These are phyloP conservation scores for Prillingera fragicola DNA, from an alignment of 1,284 basidiomycete genomes.

Conservation along the genomic window DNA sequence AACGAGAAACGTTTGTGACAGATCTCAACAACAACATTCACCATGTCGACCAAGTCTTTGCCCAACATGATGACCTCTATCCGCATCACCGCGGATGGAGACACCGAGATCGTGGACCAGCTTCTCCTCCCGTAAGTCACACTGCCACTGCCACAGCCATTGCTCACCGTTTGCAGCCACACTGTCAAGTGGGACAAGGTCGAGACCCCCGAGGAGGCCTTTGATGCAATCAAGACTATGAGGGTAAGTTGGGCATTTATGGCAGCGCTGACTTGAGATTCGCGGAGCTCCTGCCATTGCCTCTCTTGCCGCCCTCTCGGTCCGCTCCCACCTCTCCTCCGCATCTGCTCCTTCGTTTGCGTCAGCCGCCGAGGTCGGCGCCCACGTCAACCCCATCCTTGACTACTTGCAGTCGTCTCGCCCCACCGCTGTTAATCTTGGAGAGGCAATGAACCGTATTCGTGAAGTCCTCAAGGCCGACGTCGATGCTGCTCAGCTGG, in stretches of 20 bases:
- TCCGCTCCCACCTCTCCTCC: constrained; percentile 56
- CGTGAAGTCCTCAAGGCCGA: constrained; percentile 41
- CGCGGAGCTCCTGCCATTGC: constrained; percentile 92
- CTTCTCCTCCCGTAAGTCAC: constrained; percentile 62
- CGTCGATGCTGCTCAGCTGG: constrained; percentile 50
- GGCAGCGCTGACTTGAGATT: constrained; percentile 53
- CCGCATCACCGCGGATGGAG: constrained; percentile 54
- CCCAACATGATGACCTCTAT: constrained; percentile 58
- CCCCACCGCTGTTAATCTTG: constrained; percentile 91
- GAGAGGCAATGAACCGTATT: constrained; percentile 71
- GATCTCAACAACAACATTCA: not conserved
- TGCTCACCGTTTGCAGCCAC: constrained; percentile 49
- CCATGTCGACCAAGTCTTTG: constrained; percentile 24
- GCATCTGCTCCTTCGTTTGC: constrained; percentile 17
- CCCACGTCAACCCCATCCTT: constrained; percentile 52
- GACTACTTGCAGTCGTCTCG: constrained; percentile 73
- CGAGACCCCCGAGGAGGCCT: constrained; percentile 67
- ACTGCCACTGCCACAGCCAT: not conserved
- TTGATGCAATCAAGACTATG: constrained; percentile 89
- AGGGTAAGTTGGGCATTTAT: constrained; percentile 55
- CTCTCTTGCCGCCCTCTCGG: constrained; percentile 73
- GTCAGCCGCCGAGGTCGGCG: constrained; percentile 24
- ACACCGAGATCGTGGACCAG: constrained; percentile 79
- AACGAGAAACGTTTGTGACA: constrained; percentile 1
- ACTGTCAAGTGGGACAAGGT: constrained; percentile 67